phyloP scores from a whole-genome alignment of 1,284 basidiomycete genomes.

The Mycosarcoma mackinlayi region DNA sequence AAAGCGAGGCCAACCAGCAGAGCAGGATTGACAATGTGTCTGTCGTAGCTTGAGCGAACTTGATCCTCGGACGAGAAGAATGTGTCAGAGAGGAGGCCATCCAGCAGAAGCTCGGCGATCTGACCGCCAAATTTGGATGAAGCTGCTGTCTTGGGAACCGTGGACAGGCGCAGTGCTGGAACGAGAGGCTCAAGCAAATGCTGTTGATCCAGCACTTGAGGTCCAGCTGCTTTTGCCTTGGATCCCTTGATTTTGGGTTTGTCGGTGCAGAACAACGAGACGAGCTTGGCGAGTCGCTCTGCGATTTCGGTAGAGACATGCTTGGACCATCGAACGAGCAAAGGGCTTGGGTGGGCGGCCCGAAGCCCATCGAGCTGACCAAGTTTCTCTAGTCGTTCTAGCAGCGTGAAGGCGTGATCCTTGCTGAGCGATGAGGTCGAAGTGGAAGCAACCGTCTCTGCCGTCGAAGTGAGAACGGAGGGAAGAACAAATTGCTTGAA shows the following conservation, averaged over 20 bases:
- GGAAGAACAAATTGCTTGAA: constrained; percentile 64
- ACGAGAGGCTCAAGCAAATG: constrained; percentile 31
- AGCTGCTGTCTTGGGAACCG: constrained; percentile 25
- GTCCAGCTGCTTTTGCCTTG: constrained; percentile 7
- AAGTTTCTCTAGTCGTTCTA: constrained; percentile 51
- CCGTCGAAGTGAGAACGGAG: constrained; percentile 51
- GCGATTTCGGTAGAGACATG: constrained; percentile 40
- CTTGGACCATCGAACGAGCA: constrained; percentile 45
- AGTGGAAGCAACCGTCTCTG: constrained; percentile 35
- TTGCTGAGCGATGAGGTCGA: constrained; percentile 32
- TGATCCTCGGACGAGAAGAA: constrained; percentile 22
- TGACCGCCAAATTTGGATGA: constrained; percentile 15
- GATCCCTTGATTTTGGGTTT: background rate
- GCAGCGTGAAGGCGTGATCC: constrained; percentile 49
- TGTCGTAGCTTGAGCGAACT: constrained; percentile 28
- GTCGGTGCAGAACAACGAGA: constrained; percentile 22
- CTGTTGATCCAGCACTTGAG: constrained; percentile 15
- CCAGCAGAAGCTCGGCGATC: constrained; percentile 28
- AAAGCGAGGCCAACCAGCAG: constrained; percentile 37
- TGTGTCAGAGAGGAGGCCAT: constrained; percentile 26
- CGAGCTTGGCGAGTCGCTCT: constrained; percentile 24
- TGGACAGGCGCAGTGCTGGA: constrained; percentile 40
- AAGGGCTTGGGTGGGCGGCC: constrained; percentile 32
- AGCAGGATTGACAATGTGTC: constrained; percentile 34
- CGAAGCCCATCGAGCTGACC: constrained; percentile 42